A percentile compares a stretch with the other conserved stretches of the same genome.
These are phyloP conservation scores for Knoxia roxburghii DNA, from an alignment of 257 asterid genomes.

Conservation along the genomic window DNA sequence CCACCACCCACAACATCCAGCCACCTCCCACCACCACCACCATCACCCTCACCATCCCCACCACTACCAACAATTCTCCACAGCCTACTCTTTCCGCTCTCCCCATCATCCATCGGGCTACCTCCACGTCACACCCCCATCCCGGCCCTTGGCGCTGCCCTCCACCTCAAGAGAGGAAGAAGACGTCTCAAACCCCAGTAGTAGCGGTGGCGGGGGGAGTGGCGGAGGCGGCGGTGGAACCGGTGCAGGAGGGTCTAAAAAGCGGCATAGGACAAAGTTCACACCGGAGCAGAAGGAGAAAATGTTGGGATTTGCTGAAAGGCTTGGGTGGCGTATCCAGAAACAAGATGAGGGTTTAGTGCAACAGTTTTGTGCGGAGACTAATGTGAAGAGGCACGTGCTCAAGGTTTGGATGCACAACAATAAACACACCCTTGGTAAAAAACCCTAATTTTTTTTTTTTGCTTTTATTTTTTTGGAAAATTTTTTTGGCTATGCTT, in stretches of 20 bases:
- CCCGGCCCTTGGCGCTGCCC: conserved; percentile 29
- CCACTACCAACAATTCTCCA: conserved; percentile 22
- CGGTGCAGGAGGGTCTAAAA: conserved; percentile 23
- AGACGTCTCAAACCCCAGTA: conserved; percentile 37
- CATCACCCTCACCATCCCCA: conserved; percentile 15
- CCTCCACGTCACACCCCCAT: conserved; percentile 27
- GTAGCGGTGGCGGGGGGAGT: conserved; percentile 33
- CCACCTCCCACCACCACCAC: conserved; percentile 22
- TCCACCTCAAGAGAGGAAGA: conserved; percentile 38
- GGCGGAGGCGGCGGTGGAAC: conserved; percentile 29
- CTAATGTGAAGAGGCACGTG: conserved; percentile 45
- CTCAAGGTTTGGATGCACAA: conserved; percentile 78
- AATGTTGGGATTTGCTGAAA: conserved; percentile 48
- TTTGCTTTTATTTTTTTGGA: background rate
- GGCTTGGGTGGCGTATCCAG: conserved; percentile 46
- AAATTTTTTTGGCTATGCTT: background rate
- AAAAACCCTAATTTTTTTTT: conserved; percentile 27
- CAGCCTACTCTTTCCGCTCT: conserved; percentile 22
- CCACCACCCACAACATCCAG: conserved; percentile 17
- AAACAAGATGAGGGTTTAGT: conserved; percentile 47
- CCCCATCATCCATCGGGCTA: conserved; percentile 32
- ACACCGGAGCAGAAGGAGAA: conserved; percentile 47
- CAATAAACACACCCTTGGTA: conserved; percentile 49
- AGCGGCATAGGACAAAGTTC: conserved; percentile 53
- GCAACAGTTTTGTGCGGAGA: conserved; percentile 47